Conservation (phyloP, 768 basidiomycete species). For the Asterophora parasitica region DNA sequence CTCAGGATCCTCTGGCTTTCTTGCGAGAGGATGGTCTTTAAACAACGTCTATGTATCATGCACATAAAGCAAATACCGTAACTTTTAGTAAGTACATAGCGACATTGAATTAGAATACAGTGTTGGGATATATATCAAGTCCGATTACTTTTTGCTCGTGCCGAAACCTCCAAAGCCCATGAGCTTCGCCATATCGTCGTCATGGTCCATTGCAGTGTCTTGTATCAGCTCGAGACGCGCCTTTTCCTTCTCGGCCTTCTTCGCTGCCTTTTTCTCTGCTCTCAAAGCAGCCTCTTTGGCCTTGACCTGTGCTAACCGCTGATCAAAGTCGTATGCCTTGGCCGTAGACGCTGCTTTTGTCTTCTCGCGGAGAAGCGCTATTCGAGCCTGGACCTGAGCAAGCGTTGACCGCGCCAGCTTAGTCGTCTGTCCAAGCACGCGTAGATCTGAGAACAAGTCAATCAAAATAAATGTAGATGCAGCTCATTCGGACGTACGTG, state of each 20-base stretch:
- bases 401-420: constrained; percentile 86
- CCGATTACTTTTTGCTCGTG: constrained; percentile 66
- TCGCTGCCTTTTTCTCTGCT: constrained; percentile 71
- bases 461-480: background rate
- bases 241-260: constrained; percentile 74
- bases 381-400: constrained; percentile 87
- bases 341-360: constrained; percentile 78
- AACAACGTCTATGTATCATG: too few relatives aligned
- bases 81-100: constrained; percentile 21
- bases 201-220: constrained; percentile 40
- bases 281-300: constrained; percentile 64
- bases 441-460: constrained; percentile 59
- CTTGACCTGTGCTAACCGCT: constrained; percentile 79
- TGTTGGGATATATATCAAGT: constrained; percentile 11
- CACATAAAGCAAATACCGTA: constrained; percentile 17
- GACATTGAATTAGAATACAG: constrained; percentile 26
- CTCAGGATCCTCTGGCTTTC: too few relatives aligned
- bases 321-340: constrained; percentile 93
- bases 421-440: constrained; percentile 93
- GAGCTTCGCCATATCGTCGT: constrained; percentile 67
- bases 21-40: too few relatives aligned
- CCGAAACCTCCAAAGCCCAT: constrained; percentile 96
- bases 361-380: constrained; percentile 81
- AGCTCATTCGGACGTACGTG: constrained; percentile 52
- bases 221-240: constrained; percentile 61